phyloP scores from a whole-genome alignment of 495 filamentous ascomycete genomes.

The Filosporella fistucella region DNA sequence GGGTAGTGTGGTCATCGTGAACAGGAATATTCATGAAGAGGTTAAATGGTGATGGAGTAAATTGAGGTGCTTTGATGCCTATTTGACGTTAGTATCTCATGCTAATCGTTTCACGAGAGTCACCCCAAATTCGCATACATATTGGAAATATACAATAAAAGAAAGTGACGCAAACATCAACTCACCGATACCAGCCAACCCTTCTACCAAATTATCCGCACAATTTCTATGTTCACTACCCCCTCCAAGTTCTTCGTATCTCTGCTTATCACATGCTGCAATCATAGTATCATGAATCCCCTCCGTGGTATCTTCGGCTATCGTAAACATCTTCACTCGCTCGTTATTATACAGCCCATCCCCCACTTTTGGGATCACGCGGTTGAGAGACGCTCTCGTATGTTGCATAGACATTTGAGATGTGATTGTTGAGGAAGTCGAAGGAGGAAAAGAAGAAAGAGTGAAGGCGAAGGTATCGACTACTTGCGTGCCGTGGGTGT shows the following conservation, averaged over 20 bases:
- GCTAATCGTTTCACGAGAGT: not conserved
- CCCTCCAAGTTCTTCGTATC: slow-evolving; percentile 31
- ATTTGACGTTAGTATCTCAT: slow-evolving; percentile 4
- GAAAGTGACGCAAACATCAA: not conserved
- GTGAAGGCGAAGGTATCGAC: slow-evolving; percentile 42
- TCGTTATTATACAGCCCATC: slow-evolving; percentile 31
- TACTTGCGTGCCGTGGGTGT: slow-evolving; percentile 48
- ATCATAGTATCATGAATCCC: slow-evolving; percentile 39
- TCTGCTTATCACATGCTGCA: slow-evolving; percentile 33
- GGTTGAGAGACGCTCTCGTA: slow-evolving; percentile 29
- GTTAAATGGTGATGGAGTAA: slow-evolving; percentile 39
- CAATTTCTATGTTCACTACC: slow-evolving; percentile 37
- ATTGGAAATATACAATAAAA: not conserved
- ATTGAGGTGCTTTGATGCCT: slow-evolving; percentile 18
- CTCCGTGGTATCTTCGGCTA: slow-evolving; percentile 33
- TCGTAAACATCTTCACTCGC: slow-evolving; percentile 31
- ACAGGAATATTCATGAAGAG: slow-evolving; percentile 45
- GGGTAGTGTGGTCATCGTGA: slow-evolving; percentile 23
- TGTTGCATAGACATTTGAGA: slow-evolving; percentile 38
- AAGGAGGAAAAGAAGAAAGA: slow-evolving; percentile 15
- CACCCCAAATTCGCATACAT: not conserved
- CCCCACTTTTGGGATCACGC: slow-evolving; percentile 27
- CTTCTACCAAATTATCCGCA: slow-evolving; percentile 36
- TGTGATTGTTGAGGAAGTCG: slow-evolving; percentile 16
- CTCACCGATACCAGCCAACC: slow-evolving; percentile 22